Base-by-base conservation (phyloP, 768 basidiomycete genomes). In the Mycena filopes region DNA sequence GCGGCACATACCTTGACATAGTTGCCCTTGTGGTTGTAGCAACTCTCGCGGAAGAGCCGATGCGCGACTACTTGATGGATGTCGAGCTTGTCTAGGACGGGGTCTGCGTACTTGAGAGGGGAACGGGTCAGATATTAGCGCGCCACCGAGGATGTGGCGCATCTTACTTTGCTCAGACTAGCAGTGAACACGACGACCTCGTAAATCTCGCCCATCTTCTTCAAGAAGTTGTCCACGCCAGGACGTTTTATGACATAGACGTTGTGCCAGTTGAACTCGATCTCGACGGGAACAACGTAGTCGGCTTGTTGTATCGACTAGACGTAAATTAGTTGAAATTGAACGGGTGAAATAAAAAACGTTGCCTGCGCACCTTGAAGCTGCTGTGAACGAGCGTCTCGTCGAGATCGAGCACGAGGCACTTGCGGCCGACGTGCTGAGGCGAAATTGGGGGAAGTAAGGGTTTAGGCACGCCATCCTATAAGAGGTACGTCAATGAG, bases 211-310 rank as follows among this genome's bases (percentile, higher is more conserved):
- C 98, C 98, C 98, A 99, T 99, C 80, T 90, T 92, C 82, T 94
- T 94, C 76, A 99, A 81, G 79, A 99, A 99, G 75, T 90, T 91
- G 78, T 99, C 98, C n/a, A 99, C 98, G 25, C 98, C 98, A 18
- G 98, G 98, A 56, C 98, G 92, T 79, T 99, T 99, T 79, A 99
- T 96, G 53, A 99, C 98, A 79, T 99, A 98, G 69, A 99, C 96
- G 74, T 99, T 99, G 77, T 99, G 98, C 87, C 92, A 94, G 75
- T 98, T 92, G 71, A 94, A 96, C 75, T 99, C 98, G 66, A 99
- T 99, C 79, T 99, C 98, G 31, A 99, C 98, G 5, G 98, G 98
- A 2, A 99, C 97, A 67, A 99, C 94, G 77, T 95, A 99, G 81
- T 99, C 98, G 33, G 97, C 96, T 72, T 96, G 93, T 69, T 86